Conservation (phyloP, 2,329 filamentous ascomycete genomes). For the Trichoderma arundinaceum region DNA sequence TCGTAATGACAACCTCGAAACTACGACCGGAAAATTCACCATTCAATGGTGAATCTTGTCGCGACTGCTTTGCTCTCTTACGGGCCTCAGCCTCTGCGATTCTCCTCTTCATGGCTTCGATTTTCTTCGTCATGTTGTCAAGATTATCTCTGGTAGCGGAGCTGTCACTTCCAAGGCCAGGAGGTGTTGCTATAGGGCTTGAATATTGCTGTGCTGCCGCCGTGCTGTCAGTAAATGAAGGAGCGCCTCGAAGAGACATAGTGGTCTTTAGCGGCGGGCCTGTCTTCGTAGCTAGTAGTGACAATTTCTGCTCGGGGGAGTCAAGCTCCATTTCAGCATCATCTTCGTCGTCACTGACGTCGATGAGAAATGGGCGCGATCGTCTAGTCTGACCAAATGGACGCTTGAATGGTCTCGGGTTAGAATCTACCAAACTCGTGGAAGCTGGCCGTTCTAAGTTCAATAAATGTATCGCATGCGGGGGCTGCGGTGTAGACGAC, state of each 20-base stretch:
- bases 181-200: slow-evolving; percentile 50
- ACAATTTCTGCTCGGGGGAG: slow-evolving; percentile 54
- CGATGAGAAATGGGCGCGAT: slow-evolving; percentile 74
- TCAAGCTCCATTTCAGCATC: slow-evolving; percentile 72
- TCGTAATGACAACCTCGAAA: slow-evolving; percentile 32
- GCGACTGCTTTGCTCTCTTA: slow-evolving; percentile 51
- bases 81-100: slow-evolving; percentile 65
- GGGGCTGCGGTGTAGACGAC: slow-evolving; percentile 40
- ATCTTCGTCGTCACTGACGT: slow-evolving; percentile 77
- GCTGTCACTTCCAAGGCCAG: slow-evolving; percentile 43
- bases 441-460: slow-evolving; percentile 60
- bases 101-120: slow-evolving; percentile 64
- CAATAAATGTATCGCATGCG: slow-evolving; percentile 33
- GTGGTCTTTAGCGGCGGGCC: slow-evolving; percentile 45
- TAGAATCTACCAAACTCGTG: slow-evolving; percentile 70
- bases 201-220: slow-evolving; percentile 48
- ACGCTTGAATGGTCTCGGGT: slow-evolving; percentile 57
- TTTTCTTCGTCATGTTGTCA: slow-evolving; percentile 60
- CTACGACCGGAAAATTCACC: slow-evolving; percentile 39
- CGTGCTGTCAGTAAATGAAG: slow-evolving; percentile 50
- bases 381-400: slow-evolving; percentile 65
- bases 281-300: slow-evolving; percentile 42
- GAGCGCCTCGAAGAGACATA: slow-evolving; percentile 51
- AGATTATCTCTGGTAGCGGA: slow-evolving; percentile 51
- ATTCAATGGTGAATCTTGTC: slow-evolving; percentile 41